Conservation (phyloP, 129 eudicot genomes). For the Centaurea solstitialis region DNA sequence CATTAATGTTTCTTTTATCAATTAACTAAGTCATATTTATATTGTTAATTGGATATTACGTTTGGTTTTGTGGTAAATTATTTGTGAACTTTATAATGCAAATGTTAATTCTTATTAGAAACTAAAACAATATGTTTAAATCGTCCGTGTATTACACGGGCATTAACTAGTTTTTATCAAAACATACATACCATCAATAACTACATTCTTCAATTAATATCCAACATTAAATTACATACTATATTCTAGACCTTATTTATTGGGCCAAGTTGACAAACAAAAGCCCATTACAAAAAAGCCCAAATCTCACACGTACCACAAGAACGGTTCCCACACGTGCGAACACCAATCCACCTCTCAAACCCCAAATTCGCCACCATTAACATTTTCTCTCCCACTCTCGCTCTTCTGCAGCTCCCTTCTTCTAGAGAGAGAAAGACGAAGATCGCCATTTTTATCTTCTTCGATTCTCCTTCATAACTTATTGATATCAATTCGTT, state of each 20-base stretch:
- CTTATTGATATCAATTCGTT: constrained; percentile 16
- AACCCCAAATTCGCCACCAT: constrained; percentile 38
- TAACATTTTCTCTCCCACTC: neutral
- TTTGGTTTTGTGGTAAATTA: too few relatives aligned
- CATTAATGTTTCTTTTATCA: too few relatives aligned
- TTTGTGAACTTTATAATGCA: too few relatives aligned
- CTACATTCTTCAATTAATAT: too few relatives aligned
- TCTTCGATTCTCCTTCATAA: neutral
- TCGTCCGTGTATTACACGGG: too few relatives aligned
- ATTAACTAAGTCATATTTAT: too few relatives aligned
- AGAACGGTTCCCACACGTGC: constrained; percentile 18
- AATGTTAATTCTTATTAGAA: too few relatives aligned
- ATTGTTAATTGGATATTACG: too few relatives aligned
- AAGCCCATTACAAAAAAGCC: constrained; percentile 3
- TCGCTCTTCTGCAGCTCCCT: constrained; percentile 11
- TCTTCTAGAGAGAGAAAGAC: neutral
- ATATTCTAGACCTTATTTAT: neutral
- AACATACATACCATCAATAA: too few relatives aligned
- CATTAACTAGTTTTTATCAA: too few relatives aligned
- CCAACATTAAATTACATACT: too few relatives aligned
- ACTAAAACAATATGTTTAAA: too few relatives aligned
- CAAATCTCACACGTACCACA: constrained; percentile 24
- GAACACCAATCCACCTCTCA: constrained; percentile 9
- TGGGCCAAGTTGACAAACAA: neutral
- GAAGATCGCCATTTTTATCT: neutral